phyloP scores from a whole-genome alignment of 163 green algal species.

The Trebouxiophyceae sp. region DNA sequence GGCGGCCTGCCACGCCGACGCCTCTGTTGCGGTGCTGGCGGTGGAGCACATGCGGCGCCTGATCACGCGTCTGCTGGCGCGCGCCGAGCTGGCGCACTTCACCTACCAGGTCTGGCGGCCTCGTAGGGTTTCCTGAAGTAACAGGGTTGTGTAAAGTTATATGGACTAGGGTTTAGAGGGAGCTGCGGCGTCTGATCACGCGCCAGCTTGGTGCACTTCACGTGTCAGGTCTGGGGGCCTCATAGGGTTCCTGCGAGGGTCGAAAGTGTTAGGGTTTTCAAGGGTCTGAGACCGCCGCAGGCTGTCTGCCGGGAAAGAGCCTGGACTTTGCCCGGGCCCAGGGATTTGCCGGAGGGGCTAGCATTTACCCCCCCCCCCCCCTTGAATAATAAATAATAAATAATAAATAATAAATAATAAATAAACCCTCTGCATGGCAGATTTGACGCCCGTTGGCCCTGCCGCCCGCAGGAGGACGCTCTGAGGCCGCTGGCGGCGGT shows the following conservation, averaged over 20 bases:
- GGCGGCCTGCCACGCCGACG: conserved; percentile 76
- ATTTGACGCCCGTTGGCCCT: conserved; percentile 38
- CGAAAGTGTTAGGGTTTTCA: not conserved
- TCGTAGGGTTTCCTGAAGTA: too few species aligned
- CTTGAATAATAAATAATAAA: not conserved
- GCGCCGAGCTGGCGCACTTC: conserved; percentile 11
- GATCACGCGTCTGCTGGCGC: conserved; percentile 67
- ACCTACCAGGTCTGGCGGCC: conserved; percentile 11
- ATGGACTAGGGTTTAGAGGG: too few species aligned
- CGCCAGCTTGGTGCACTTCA: too few species aligned
- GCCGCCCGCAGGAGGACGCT: conserved; percentile 71
- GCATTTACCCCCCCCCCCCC: too few species aligned
- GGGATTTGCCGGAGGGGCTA: too few species aligned
- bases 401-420: not conserved
- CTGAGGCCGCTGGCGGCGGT: conserved; percentile 86
- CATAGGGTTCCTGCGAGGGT: too few species aligned
- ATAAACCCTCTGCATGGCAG: not conserved
- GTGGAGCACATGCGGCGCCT: conserved; percentile 38
- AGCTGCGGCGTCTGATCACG: too few species aligned
- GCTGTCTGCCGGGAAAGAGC: not conserved
- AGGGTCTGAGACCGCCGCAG: not conserved
- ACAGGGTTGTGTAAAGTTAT: too few species aligned
- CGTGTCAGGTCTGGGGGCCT: too few species aligned
- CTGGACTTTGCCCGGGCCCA: not conserved
- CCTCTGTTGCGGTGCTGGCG: conserved; percentile 44